Evolutionary conservation across 202 grass and related monocot species (phyloP).

Genomic region (Elaeis oleifera): DNA sequence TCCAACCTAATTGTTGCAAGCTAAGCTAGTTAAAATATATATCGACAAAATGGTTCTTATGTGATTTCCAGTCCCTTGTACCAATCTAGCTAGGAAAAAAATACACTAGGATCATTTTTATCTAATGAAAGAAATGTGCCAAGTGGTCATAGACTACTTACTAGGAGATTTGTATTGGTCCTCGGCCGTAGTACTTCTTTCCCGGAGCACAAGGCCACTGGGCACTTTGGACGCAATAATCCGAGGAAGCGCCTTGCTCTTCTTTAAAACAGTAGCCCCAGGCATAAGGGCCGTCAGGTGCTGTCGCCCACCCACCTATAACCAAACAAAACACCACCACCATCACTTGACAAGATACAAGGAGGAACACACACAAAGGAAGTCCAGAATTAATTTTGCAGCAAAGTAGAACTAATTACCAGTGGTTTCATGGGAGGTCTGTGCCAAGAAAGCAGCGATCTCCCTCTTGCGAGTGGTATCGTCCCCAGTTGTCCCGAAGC

Average conservation of each 20-base stretch:
- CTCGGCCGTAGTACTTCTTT: constrained; percentile 47
- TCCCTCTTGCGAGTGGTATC: constrained; percentile 22
- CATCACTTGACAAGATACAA: neutral
- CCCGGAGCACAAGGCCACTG: constrained; percentile 44
- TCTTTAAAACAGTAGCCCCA: constrained; percentile 53
- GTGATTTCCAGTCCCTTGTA: too few species aligned
- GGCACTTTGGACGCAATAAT: constrained; percentile 25
- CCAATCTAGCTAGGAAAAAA: too few species aligned
- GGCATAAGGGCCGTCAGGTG: constrained; percentile 33
- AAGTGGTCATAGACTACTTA: constrained; percentile 11
- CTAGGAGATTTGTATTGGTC: constrained; percentile 49
- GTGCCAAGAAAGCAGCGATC: constrained; percentile 58
- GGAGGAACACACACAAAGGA: too few species aligned
- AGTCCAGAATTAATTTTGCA: too few species aligned
- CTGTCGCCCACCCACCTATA: constrained; percentile 42
- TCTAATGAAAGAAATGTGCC: too few species aligned
- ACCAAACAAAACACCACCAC: neutral
- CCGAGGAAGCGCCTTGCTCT: constrained; percentile 1
- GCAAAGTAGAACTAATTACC: neutral
- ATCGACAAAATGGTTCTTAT: too few species aligned
- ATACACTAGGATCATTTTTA: too few species aligned
- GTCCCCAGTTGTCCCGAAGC: constrained; percentile 33
- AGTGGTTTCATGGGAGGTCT: constrained; percentile 66
- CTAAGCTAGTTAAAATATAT: too few species aligned
- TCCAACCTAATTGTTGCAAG: too few species aligned